Evolutionary conservation across 2,329 filamentous ascomycete species (phyloP), one percentile per base, ranked within the genome.

Genomic region (Colletotrichum godetiae): DNA sequence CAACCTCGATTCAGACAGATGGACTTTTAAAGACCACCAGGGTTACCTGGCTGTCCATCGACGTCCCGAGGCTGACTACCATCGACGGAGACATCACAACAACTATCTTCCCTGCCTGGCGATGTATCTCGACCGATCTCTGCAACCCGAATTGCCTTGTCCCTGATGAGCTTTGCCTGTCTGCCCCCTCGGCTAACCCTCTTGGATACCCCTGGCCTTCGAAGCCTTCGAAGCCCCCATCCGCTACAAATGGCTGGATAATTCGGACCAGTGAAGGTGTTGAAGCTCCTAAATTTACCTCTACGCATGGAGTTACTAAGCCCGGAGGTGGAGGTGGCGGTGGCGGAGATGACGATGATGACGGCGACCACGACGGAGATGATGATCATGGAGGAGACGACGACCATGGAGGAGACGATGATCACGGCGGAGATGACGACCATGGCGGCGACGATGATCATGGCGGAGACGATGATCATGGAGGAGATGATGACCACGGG

Each of bases 21-120:
- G 70, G 70, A 15, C 60, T 15, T 19, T 69, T 55, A 33, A 60
- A 19, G 29, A 66, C 67, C 19, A 70, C 71, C 3, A 73, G 56
- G 5, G 61, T 73, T 1, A 73, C 67, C 22, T 73, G 71, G 71
- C 61, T 73, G 19, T 73, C 71, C 3, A 73, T 70, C n/a, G 60
- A 70, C 46, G 42, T 70, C 1, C 57, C 61, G 35, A 24, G 55
- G 4, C 49, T 49, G 10, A 66, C 35, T 1, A 66, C 35, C 3
- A 24, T 35, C 0, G 56, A 35, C 10, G 67, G 67, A 15, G 27
- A 57, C 22, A 12, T n/a, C 0, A 19, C 42, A 10, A 15, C 60
- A 0, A 58, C 60, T 5, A 24, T 31, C 22, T 42, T 70, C 11
- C 67, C 71, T 24, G 61, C 61, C 19, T 70, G 71, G 69, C 62